Base-by-base conservation (phyloP, 176 grass and related monocot genomes). In the Zoysia pacifica region DNA sequence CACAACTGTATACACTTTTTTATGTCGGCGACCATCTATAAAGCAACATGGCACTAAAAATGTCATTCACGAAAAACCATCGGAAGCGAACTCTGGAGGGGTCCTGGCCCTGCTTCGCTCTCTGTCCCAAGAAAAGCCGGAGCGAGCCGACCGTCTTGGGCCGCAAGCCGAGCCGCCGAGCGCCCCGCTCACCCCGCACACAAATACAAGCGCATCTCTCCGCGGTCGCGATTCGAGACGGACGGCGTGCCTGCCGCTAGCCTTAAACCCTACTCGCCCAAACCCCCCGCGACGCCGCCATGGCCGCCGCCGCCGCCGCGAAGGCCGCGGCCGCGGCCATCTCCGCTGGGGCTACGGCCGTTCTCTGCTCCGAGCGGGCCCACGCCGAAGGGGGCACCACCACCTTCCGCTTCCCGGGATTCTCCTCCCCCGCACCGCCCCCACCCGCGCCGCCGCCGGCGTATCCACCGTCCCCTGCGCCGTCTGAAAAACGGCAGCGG, bases 211-310 rank as follows among this genome's bases (percentile, higher is more conserved):
- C 55, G 36, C 77, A 50, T 76, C 41, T 62, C 77, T 19, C 54
- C 20, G 60, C 54, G 8, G 28, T 45, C 54, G 14, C 53, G 35
- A 70, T 70, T 70, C 82, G 77, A 71, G 8, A 69, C 39, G 45
- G 62, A 37, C 52, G 67, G 72, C 71, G 36, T 18, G 38, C 54
- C 72, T 82, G 62, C 71, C 45, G 35, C 79, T 56, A 44, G 38
- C 54, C 72, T 89, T 89, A 89, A 89, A 89, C 87, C 87, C 87
- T 89, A 89, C 82, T 55, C 42, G 42, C 62, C 37, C 67, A 72
- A 81, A 72, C 69, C 73, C 74, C 83, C 69, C 70, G 20, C 3
- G 18, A 13, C 41, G 13, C 69, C 44, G 9, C 76, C 64, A 58
- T 83, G 80, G 63, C 71, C 9, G 37, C 75, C 72, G 79, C 86